Evolutionary conservation across 495 filamentous ascomycete species (phyloP), one percentile per base, ranked within the genome.

Genomic region (Apodospora peruviana): DNA sequence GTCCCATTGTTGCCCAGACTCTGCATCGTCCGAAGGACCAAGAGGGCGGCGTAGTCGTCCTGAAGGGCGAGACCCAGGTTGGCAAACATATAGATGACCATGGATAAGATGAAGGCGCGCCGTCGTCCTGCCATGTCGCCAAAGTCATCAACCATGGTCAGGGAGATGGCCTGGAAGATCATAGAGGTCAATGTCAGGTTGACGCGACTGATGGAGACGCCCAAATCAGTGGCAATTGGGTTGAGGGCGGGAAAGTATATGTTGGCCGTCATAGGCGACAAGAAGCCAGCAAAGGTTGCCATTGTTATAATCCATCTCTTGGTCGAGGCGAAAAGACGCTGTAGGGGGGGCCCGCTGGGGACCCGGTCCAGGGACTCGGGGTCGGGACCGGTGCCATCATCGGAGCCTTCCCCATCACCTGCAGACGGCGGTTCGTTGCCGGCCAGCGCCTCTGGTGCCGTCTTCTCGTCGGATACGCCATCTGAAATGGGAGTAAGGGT

Each of bases 201-300:
- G 65, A 88, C 81, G 41, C 82, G 66, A 1, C 67, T 69, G n/a
- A 75, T 55, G 1, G 80, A 78, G 2, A 86, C 77, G 9, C 74
- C 55, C 7, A 87, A 70, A 41, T 82, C 74, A 0, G 51, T 32
- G 0, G 82, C 68, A 16, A 88, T 53, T 7, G 75, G 62, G 20
- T 77, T 79, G 46, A 91, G 68, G 2, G 84, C 82, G 4, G 86
- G 87, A 50, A 90, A 89, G 62, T 93, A 93, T 36, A 90, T 88
- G 56, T 86, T 88, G 17, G 84, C 84, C 0, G 83, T 87, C 43
- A 89, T 73, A 2, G 86, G 85, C 0, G 85, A 88, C 60, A 87
- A 79, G 55, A 88, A 84, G 32, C 79, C 76, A 10, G 79, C 79
- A 43, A 74, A 72, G 20, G 80, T 78, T 35, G 83, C 79, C 67